These are phyloP conservation scores for Cordyceps cicadae DNA, from an alignment of 2,329 filamentous ascomycete genomes.

Conservation along the genomic window DNA sequence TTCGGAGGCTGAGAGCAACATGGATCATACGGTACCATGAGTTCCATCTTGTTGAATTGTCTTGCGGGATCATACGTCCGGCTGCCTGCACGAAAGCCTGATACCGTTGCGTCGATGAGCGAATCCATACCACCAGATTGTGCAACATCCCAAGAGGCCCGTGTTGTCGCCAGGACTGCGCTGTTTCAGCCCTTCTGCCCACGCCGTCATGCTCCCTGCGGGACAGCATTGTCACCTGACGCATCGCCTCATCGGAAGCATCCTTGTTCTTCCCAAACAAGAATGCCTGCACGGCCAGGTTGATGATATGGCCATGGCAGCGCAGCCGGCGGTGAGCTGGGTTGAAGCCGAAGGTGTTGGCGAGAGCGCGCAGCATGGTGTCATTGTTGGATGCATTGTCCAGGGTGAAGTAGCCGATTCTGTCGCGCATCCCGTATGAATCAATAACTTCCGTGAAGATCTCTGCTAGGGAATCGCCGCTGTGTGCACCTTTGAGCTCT, in stretches of 20 bases:
- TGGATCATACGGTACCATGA: constrained; percentile 8
- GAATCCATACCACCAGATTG: constrained; percentile 8
- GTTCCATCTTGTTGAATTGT: constrained; percentile 9
- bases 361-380: constrained; percentile 13
- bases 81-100: constrained; percentile 2
- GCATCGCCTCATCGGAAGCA: constrained; percentile 4
- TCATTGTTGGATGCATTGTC: constrained; percentile 16
- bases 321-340: neutral
- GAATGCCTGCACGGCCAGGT: constrained; percentile 7
- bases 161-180: neutral
- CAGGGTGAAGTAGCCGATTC: constrained; percentile 11
- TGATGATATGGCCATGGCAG: constrained; percentile 9
- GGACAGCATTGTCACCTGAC: neutral
- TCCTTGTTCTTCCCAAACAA: constrained; percentile 1
- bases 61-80: constrained; percentile 3
- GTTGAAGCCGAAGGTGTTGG: constrained; percentile 10
- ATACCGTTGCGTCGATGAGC: neutral
- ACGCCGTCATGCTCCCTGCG: neutral
- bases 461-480: constrained; percentile 7
- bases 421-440: constrained; percentile 8
- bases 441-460: constrained; percentile 10
- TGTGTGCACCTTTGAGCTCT: constrained; percentile 12
- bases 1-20: constrained; percentile 1
- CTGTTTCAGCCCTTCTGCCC: neutral
- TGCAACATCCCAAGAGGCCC: neutral